These are phyloP conservation scores for Parietichytrium sp. DNA, from an alignment of 108 stramenopile genomes.

Conservation along the genomic window DNA sequence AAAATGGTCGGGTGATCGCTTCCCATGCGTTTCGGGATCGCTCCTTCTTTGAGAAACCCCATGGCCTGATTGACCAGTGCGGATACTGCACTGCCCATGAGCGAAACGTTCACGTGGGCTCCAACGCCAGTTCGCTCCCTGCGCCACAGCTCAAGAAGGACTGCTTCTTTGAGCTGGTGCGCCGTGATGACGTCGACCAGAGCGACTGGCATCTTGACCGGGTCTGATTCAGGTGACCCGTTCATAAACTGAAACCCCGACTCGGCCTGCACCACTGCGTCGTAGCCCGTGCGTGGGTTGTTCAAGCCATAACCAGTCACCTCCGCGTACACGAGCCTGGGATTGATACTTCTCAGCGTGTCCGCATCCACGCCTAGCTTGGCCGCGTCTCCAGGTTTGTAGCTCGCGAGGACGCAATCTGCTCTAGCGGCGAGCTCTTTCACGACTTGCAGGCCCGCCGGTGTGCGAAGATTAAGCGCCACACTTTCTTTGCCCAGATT, in stretches of 20 bases:
- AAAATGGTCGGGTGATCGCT: constrained; percentile 19
- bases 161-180: constrained; percentile 19
- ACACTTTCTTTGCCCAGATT: constrained; percentile 24
- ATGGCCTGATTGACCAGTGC: constrained; percentile 17
- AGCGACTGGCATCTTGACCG: constrained; percentile 29
- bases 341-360: neutral
- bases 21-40: neutral
- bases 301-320: constrained; percentile 12
- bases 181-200: constrained; percentile 11
- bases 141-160: constrained; percentile 23
- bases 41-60: constrained; percentile 20
- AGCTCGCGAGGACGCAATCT: constrained; percentile 30
- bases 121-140: constrained; percentile 13
- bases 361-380: constrained; percentile 28
- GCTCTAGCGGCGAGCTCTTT: constrained; percentile 1
- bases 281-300: constrained; percentile 23
- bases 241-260: constrained; percentile 33
- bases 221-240: neutral
- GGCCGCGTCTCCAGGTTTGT: constrained; percentile 32
- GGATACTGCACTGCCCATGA: neutral
- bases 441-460: neutral
- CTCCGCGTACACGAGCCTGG: neutral
- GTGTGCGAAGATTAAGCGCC: neutral
- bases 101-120: neutral
- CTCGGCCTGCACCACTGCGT: constrained; percentile 14